Evolutionary conservation across 2,329 filamentous ascomycete genomes (phyloP).

Genomic region (Fusarium marasasianum): DNA sequence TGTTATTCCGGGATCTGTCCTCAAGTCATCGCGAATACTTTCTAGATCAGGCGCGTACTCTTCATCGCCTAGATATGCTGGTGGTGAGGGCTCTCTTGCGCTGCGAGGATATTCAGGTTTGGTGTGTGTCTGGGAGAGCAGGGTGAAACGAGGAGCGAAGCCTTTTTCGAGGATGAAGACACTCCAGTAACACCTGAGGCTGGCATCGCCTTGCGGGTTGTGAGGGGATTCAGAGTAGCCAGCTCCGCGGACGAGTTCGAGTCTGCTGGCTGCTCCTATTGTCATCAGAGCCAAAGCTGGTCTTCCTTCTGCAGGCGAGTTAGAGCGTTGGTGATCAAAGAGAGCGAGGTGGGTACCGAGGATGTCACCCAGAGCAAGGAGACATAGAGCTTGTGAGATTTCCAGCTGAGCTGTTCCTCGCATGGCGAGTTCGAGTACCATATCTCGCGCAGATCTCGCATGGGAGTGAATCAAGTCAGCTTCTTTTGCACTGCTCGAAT

Average conservation of each 20-base stretch:
- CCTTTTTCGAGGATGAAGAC: constrained; percentile 34
- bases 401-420: constrained; percentile 21
- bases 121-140: not conserved
- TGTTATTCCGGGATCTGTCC: constrained; percentile 29
- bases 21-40: constrained; percentile 18
- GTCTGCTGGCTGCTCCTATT: constrained; percentile 29
- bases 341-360: not conserved
- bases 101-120: constrained; percentile 26
- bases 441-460: constrained; percentile 18
- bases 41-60: constrained; percentile 31
- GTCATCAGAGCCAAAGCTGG: constrained; percentile 32
- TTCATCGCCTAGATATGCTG: constrained; percentile 10
- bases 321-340: not conserved
- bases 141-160: constrained; percentile 23
- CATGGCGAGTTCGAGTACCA: constrained; percentile 19
- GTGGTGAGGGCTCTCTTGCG: constrained; percentile 18
- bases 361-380: constrained; percentile 10
- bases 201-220: constrained; percentile 3
- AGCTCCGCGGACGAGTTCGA: constrained; percentile 26
- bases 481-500: constrained; percentile 19
- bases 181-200: constrained; percentile 37
- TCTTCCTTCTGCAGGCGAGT: constrained; percentile 4
- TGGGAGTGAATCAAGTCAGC: constrained; percentile 15
- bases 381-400: constrained; percentile 20
- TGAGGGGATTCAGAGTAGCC: not conserved